Percentiles rank a stretch among this genome's conserved stretches.
These are phyloP conservation scores for Crithidia thermophila DNA, from an alignment of 208 protist genomes.

Conservation along the genomic window DNA sequence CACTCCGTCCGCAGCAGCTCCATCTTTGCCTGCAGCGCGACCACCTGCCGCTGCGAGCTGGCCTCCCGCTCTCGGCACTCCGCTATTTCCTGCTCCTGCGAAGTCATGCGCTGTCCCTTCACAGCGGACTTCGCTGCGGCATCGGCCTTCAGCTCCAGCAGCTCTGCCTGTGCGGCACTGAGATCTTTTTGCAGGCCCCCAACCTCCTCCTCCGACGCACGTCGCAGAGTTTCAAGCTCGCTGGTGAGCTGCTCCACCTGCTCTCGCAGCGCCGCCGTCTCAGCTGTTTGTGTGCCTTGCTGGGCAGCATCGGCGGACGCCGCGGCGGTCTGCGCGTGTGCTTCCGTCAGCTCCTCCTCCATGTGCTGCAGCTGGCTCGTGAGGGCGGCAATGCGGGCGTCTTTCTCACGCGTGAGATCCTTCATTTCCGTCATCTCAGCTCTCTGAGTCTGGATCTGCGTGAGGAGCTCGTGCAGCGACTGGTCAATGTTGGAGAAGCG, in stretches of 20 bases:
- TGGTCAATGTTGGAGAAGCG: slow-evolving; percentile 54
- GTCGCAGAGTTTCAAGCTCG: slow-evolving; percentile 19
- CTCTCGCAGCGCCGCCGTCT: neutral
- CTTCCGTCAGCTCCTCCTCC: slow-evolving; percentile 16
- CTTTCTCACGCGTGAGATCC: slow-evolving; percentile 30
- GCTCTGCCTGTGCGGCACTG: slow-evolving; percentile 15
- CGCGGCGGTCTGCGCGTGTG: slow-evolving; percentile 1
- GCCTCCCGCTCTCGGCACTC: slow-evolving; percentile 26
- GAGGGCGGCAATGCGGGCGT: slow-evolving; percentile 32
- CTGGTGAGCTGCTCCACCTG: slow-evolving; percentile 17
- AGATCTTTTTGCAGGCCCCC: slow-evolving; percentile 7
- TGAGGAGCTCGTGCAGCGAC: slow-evolving; percentile 35
- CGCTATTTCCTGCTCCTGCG: slow-evolving; percentile 31
- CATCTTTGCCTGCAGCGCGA: slow-evolving; percentile 18
- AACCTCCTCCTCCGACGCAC: slow-evolving; percentile 9
- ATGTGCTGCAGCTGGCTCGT: slow-evolving; percentile 22
- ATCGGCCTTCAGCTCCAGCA: slow-evolving; percentile 29
- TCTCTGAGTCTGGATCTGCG: slow-evolving; percentile 35
- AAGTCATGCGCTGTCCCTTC: slow-evolving; percentile 3
- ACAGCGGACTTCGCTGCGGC: slow-evolving; percentile 22
- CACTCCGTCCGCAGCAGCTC: slow-evolving; percentile 16
- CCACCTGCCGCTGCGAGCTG: slow-evolving; percentile 17
- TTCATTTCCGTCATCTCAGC: slow-evolving; percentile 40
- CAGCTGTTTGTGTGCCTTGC: neutral
- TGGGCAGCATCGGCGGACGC: neutral